phyloP scores from a whole-genome alignment of 169 alveolate species.

The Plasmodium coatneyi region DNA sequence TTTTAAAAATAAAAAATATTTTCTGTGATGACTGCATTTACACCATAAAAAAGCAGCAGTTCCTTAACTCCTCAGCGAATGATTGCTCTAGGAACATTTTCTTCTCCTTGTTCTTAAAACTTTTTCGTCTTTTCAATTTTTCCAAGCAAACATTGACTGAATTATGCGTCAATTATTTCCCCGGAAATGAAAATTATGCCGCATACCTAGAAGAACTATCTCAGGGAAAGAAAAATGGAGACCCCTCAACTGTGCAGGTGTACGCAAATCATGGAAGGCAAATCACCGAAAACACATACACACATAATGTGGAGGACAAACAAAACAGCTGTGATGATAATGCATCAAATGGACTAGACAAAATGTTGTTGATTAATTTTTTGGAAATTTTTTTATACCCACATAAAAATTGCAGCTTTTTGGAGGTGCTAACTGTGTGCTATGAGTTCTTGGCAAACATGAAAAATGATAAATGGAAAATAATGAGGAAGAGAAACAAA shows the following conservation, averaged over 20 bases:
- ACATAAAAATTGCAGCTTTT: slow-evolving; percentile 18
- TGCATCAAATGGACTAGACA: neutral
- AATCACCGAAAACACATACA: neutral
- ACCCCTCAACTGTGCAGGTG: neutral
- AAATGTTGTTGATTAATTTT: slow-evolving; percentile 12
- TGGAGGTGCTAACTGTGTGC: slow-evolving; percentile 57
- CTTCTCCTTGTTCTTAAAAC: slow-evolving; percentile 26
- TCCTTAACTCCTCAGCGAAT: slow-evolving; percentile 66
- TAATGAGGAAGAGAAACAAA: neutral
- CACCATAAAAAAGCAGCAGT: slow-evolving; percentile 68
- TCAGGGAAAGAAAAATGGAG: neutral
- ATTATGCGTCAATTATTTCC: slow-evolving; percentile 53
- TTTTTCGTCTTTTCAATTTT: slow-evolving; percentile 46
- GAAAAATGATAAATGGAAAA: slow-evolving; percentile 16
- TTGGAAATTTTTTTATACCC: slow-evolving; percentile 67
- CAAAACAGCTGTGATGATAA: neutral
- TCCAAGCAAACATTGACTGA: slow-evolving; percentile 22
- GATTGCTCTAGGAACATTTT: slow-evolving; percentile 70
- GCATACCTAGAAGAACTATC: slow-evolving; percentile 10
- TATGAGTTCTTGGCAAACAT: slow-evolving; percentile 44
- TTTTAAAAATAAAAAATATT: slow-evolving; percentile 71
- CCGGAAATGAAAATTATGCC: slow-evolving; percentile 50
- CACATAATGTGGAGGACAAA: neutral
- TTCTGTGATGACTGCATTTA: slow-evolving; percentile 74
- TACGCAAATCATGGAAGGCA: neutral